Conservation (phyloP, 1,284 basidiomycete genomes). For the Ganoderma meredithae region DNA sequence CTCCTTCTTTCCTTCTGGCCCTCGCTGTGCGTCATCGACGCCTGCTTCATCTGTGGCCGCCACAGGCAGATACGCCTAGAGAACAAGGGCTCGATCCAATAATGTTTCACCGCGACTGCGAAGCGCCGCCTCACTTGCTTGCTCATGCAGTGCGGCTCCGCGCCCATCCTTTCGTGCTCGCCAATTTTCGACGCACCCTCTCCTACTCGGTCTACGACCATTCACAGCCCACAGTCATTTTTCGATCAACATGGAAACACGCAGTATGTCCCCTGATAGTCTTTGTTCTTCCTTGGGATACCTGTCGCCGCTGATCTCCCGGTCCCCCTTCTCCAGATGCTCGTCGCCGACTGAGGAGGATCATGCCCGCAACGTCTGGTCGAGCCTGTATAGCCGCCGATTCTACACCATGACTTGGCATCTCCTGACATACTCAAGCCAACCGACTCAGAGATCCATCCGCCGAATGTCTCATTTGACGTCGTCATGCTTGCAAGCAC, state of each 20-base stretch:
- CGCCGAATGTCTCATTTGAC: neutral
- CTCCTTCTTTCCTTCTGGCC: neutral
- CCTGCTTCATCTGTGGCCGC: neutral
- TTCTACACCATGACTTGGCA: neutral
- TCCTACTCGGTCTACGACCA: neutral
- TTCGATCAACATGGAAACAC: neutral
- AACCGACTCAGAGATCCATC: neutral
- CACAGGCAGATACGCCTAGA: neutral
- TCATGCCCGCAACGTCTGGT: neutral
- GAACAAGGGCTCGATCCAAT: neutral
- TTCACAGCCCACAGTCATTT: neutral
- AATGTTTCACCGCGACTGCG: neutral
- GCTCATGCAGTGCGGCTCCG: neutral
- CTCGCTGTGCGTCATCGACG: neutral
- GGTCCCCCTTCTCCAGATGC: neutral
- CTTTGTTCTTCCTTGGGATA: slow-evolving; percentile 1
- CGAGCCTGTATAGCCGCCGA: neutral
- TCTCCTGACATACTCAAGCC: neutral
- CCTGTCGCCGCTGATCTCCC: neutral
- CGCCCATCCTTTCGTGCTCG: neutral
- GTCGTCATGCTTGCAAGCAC: neutral
- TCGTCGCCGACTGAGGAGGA: neutral
- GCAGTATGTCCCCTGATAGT: neutral
- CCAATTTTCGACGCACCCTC: neutral
- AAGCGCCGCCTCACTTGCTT: neutral